Percentiles rank a stretch among this genome's conserved stretches.
These are phyloP conservation scores for Reticulascus tulasneorum DNA, from an alignment of 2,329 filamentous ascomycete genomes.

Conservation along the genomic window DNA sequence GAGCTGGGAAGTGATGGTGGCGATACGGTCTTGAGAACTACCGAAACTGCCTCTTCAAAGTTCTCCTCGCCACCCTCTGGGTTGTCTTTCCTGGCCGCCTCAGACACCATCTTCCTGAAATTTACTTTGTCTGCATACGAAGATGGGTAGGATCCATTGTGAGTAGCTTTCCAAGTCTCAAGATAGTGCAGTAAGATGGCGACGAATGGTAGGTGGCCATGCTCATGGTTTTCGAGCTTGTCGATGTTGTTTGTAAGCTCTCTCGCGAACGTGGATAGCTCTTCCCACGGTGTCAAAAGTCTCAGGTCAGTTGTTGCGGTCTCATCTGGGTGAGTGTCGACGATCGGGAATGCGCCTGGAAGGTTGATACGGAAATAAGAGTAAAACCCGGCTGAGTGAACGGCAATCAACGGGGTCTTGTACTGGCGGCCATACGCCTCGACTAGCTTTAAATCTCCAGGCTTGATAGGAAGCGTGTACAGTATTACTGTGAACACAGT, in stretches of 20 bases:
- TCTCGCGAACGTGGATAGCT: slow-evolving; percentile 64
- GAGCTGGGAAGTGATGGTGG: slow-evolving; percentile 62
- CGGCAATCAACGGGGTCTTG: slow-evolving; percentile 70
- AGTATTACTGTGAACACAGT: slow-evolving; percentile 50
- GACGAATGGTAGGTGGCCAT: slow-evolving; percentile 88
- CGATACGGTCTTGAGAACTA: slow-evolving; percentile 83
- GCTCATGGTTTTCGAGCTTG: slow-evolving; percentile 69
- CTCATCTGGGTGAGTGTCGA: slow-evolving; percentile 92
- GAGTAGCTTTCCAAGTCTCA: slow-evolving; percentile 69
- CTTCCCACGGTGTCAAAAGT: slow-evolving; percentile 80
- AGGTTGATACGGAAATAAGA: slow-evolving; percentile 79
- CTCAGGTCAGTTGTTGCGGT: slow-evolving; percentile 82
- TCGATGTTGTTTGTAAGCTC: slow-evolving; percentile 68
- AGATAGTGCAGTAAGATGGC: slow-evolving; percentile 79
- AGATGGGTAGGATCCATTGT: slow-evolving; percentile 64
- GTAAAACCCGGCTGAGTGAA: slow-evolving; percentile 90
- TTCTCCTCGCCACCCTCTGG: slow-evolving; percentile 92
- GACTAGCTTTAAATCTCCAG: slow-evolving; percentile 39
- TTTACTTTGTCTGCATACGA: slow-evolving; percentile 82
- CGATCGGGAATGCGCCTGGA: slow-evolving; percentile 79
- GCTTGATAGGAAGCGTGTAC: slow-evolving; percentile 47
- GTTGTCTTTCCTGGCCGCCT: slow-evolving; percentile 65
- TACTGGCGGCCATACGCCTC: slow-evolving; percentile 47
- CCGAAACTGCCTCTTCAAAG: slow-evolving; percentile 85
- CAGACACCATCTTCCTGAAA: slow-evolving; percentile 69